Evolutionary conservation across 768 basidiomycete species (phyloP), one percentile per base, ranked within the genome.

Genomic region (Trametes maxima): DNA sequence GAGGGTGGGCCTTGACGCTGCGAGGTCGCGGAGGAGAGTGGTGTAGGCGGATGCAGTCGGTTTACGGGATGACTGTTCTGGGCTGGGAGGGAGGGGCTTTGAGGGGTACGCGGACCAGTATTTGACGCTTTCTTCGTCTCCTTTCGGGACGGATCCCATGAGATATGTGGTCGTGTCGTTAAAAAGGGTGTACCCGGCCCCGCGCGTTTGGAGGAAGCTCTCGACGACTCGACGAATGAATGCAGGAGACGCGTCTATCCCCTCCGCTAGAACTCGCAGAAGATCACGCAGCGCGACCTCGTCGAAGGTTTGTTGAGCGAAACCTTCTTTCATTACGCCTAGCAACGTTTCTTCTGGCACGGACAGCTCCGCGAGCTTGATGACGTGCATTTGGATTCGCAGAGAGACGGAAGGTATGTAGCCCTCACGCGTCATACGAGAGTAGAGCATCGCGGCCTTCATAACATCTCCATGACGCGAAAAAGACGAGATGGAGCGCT

Each of bases 371-470:
- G 69, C 69, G 8, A 79, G 51, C 19, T 67, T 52, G 39, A 79
- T 67, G 0, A 77, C 76, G 13, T 76, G 56, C 66, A 85, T 76
- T 51, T 75, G 77, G 8, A 79, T 76, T 51, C 78, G 72, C 14
- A 82, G 73, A 14, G 74, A 55, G 7, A 72, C 59, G 14, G 77
- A 67, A 0, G 79, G 74, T 1, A 77, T 51, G 43, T 82, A 73
- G 10, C 78, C 77, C 17, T 77, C 75, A 1, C 71, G 66, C 19
- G 68, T 61, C 79, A 86, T 81, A 17, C 76, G 74, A 8, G 73
- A 65, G 65, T 82, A 78, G 12, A 84, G 69, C 2, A 68, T 60
- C 17, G 75, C 66, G 0, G 85, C 83, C 36, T 76, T 70, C 13
- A 67, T 65, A 54, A 79, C 77, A 8, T 70, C 57, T 1, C 74